Evolutionary conservation across 257 asterid genomes (phyloP).

Genomic region (Jasminum sambac): DNA sequence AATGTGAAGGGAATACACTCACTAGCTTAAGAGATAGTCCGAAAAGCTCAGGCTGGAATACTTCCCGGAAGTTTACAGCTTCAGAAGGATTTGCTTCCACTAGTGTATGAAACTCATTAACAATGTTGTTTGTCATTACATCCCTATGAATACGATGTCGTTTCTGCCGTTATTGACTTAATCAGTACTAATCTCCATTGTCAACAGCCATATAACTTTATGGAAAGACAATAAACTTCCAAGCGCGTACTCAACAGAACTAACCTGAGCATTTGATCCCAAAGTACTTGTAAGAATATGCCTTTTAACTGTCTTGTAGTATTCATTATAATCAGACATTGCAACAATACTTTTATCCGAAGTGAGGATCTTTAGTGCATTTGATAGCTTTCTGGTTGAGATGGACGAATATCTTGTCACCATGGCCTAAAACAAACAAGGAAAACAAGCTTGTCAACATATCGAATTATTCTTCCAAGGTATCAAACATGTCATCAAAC

Average conservation of each 20-base stretch:
- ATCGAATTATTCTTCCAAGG: not conserved
- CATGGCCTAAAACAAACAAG: slow-evolving; percentile 65
- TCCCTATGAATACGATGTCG: slow-evolving; percentile 65
- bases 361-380: slow-evolving; percentile 71
- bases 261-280: slow-evolving; percentile 81
- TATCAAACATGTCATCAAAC: not conserved
- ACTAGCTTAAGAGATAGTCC: slow-evolving; percentile 72
- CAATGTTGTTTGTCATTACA: slow-evolving; percentile 44
- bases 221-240: not conserved
- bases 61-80: slow-evolving; percentile 61
- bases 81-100: slow-evolving; percentile 42
- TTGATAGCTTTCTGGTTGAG: slow-evolving; percentile 83
- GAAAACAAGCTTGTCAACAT: not conserved
- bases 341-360: slow-evolving; percentile 67
- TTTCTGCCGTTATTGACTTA: slow-evolving; percentile 47
- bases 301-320: slow-evolving; percentile 53
- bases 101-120: slow-evolving; percentile 38
- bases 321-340: slow-evolving; percentile 76
- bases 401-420: slow-evolving; percentile 69
- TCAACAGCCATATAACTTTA: not conserved
- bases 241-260: not conserved
- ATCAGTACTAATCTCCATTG: not conserved
- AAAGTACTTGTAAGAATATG: slow-evolving; percentile 59
- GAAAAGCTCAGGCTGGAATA: slow-evolving; percentile 76
- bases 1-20: slow-evolving; percentile 18